Base-by-base conservation (phyloP, 1,284 basidiomycete genomes). In the Amylostereum areolatum region DNA sequence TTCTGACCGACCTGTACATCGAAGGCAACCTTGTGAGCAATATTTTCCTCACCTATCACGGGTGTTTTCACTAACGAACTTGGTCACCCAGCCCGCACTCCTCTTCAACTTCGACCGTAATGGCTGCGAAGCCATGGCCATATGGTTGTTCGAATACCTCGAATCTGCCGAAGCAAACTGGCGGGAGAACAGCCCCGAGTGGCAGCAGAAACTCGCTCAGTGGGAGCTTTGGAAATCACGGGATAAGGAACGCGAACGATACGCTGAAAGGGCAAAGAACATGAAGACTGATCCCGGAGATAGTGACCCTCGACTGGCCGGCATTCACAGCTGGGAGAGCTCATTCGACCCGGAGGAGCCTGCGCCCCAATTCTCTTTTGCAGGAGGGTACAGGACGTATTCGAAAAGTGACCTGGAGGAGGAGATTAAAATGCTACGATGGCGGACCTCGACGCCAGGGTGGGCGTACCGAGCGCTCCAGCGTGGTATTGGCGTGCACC, bases 401-500 rank as follows among this genome's bases (percentile, higher is more conserved):
- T 68, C 74, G 0, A 70, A 66, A 49, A 57, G 62, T 18, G 75
- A 80, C 27, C 63, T 84, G 9, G 65, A 74, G 2, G 66, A 72
- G 18, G 78, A 82, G 40, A 66, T 82, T 12, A 37, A 46, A 2
- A 51, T 63, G 0, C 62, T 85, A 34, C 55, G 52, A 18, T 60
- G 67, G 34, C 69, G 71, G 67, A 65, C 57, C 1, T 62, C 59
- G 2, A 67, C 66, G 1, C 67, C 66, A 0, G 25, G 48, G 11
- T 81, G 78, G 77, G 69, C 73, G 2, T 50, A 79, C 32, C 52
- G 53, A 24, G 80, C 77, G 2, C 60, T 88, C 46, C 59, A 61
- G 44, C 67, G 85, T 18, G 85, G 85, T 24, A 75, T 88, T 30
- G 84, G 75, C 0, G 73, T 88, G 5, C 85, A 88, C 57, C 85